Conservation (phyloP, 768 basidiomycete species). For the Podaxis sp. region DNA sequence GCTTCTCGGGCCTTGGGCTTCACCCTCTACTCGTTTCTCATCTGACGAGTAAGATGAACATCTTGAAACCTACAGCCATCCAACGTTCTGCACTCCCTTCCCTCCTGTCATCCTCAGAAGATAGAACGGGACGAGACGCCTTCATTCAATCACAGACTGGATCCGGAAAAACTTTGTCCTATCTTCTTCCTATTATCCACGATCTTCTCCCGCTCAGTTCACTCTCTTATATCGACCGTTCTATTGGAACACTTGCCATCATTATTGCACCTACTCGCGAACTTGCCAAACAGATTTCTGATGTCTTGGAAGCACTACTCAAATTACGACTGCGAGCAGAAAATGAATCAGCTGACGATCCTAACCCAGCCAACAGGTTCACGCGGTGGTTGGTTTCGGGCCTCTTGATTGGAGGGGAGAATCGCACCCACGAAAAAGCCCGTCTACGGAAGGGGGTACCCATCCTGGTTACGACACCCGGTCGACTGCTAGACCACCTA, state of each 20-base stretch:
- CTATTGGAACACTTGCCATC: slow-evolving; percentile 91
- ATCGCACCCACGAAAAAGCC: slow-evolving; percentile 93
- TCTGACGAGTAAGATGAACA: slow-evolving; percentile 74
- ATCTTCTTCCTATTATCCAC: slow-evolving; percentile 91
- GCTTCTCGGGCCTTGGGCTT: slow-evolving; percentile 81
- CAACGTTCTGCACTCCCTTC: slow-evolving; percentile 77
- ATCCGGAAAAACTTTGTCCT: slow-evolving; percentile 93
- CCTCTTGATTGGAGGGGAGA: slow-evolving; percentile 90
- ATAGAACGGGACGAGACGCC: slow-evolving; percentile 58
- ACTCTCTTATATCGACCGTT: slow-evolving; percentile 91
- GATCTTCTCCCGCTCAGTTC: slow-evolving; percentile 89
- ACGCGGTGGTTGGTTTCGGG: slow-evolving; percentile 96
- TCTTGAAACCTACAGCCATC: slow-evolving; percentile 85
- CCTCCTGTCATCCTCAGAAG: slow-evolving; percentile 32
- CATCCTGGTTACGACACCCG: slow-evolving; percentile 94
- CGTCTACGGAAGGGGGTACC: slow-evolving; percentile 92
- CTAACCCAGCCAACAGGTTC: slow-evolving; percentile 42
- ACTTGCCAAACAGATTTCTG: slow-evolving; percentile 93
- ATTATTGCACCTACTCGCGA: slow-evolving; percentile 96
- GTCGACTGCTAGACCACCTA: slow-evolving; percentile 91
- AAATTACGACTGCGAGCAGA: slow-evolving; percentile 67
- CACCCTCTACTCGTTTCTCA: slow-evolving; percentile 79
- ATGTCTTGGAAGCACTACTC: slow-evolving; percentile 84
- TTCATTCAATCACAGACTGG: slow-evolving; percentile 98
- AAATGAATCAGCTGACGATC: slow-evolving; percentile 51